Evolutionary conservation across 1,284 basidiomycete species (phyloP), one percentile per base, ranked within the genome.

Genomic region (Puccinia triticina): DNA sequence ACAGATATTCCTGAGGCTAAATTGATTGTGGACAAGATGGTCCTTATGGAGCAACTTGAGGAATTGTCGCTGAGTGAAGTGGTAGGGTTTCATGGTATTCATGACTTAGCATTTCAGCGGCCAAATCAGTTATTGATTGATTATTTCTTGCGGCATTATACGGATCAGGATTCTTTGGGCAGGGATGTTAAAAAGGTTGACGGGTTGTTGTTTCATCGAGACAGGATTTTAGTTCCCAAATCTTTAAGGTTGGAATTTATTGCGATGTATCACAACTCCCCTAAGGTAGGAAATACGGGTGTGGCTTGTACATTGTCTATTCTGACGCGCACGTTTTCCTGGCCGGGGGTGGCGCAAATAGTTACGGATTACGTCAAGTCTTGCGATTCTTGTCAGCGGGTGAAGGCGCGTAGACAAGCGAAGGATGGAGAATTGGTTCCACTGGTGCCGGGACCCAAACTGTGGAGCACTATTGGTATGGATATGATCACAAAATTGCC

Each of bases 401-500:
- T 53, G n/a, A n/a, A n/a, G n/a, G n/a, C n/a, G n/a, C n/a, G n/a
- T n/a, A n/a, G n/a, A n/a, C n/a, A n/a, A n/a, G 2, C n/a, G 7
- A 46, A 46, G 26, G 37, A 55, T 12, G 74, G 74, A 5, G 18
- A 21, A 21, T 29, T 76, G 11, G n/a, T 29, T 26, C 21, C 50
- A 7, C 34, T 59, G 2, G 50, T 46, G 14, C 10, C 34, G 4
- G 18, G n/a, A 8, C 21, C 23, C 7, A 16, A 73, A 14, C 89
- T 89, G 0, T 90, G 88, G 86, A 84, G 85, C 46, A 85, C 86
- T 0, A 86, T 90, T 12, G 88, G 88, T 0, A 87, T 90, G 87
- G 89, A 91, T 83, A 85, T 90, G 0, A 40, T 48, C 14, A 29
- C 11, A 11, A 14, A 43, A 32, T 34, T 26, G 14, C 14, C 40